Base-by-base conservation (phyloP, 345 rosid species). In the Balakata baccata region DNA sequence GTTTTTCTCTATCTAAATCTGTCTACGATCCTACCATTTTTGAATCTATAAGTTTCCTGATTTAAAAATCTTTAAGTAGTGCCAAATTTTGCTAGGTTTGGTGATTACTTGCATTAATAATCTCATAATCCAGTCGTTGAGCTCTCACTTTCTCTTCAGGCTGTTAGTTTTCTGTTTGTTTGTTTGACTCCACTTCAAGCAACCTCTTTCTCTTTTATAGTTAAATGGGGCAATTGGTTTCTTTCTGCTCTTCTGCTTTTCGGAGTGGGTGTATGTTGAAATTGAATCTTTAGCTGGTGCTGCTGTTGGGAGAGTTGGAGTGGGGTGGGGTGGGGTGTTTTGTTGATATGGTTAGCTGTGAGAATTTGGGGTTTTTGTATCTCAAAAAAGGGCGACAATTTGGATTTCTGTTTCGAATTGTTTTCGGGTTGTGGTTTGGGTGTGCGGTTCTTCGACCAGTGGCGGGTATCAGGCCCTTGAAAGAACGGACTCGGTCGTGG, bases 401-500 rank as follows among this genome's bases (percentile, higher is more conserved):
- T 64, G 91, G 95, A 81, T 82, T 83, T 43, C 49, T 73, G 66
- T 43, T 79, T 16, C 63, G 74, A 74, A 25, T 87, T 69, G 68
- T 83, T 75, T 73, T 88, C 25, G 87, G 85, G 46, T 81, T 92
- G 45, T 87, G 90, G 86, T 75, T 92, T 79, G 79, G 81, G 73
- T 81, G 84, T 52, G 72, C 80, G 37, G 45, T 86, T 80, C 77
- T 82, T 18, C 81, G 67, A 71, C 89, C 92, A 34, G 96, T 79
- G 60, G 79, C 70, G 51, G 96, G 86, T 46, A 70, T 92, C 65
- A 86, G 99, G 75, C 98, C 99, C 43, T 83, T 95, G 61, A 88
- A 97, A 74, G 98, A 92, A 75, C 87, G 80, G 71, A 74, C 90
- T 74, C 90, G 88, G 69, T 89, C 98, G n/a, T 92, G 99, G 99